A percentile compares a stretch with the other conserved stretches of the same genome.
Conservation (phyloP, 1,284 basidiomycete genomes). For the Vanrija sp. region DNA sequence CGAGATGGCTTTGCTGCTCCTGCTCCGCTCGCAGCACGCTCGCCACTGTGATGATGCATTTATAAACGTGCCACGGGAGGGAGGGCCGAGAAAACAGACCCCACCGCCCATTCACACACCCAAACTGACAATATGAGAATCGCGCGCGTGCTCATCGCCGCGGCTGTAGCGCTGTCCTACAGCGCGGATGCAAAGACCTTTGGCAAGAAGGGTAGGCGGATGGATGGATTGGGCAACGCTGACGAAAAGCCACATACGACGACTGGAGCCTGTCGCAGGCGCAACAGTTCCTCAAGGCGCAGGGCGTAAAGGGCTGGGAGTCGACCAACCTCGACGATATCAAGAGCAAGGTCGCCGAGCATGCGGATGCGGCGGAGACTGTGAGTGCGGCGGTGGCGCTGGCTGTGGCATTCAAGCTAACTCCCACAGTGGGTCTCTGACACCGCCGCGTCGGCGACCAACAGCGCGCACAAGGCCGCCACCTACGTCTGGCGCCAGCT, state of each 20-base stretch:
- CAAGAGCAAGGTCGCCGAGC: conserved; percentile 54
- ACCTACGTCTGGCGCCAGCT: conserved; percentile 49
- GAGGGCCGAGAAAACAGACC: too few species aligned
- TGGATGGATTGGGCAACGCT: neutral
- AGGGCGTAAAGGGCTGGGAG: conserved; percentile 61
- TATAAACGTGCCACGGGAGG: too few species aligned
- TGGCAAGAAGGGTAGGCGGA: conserved; percentile 40
- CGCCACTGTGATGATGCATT: too few species aligned
- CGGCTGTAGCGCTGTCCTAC: conserved; percentile 26
- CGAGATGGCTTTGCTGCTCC: too few species aligned
- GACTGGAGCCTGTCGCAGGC: conserved; percentile 65
- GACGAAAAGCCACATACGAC: conserved; percentile 53
- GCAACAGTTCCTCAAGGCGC: conserved; percentile 64
- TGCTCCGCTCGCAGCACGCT: too few species aligned
- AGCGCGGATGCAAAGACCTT: conserved; percentile 41
- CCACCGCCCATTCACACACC: too few species aligned
- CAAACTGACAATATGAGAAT: conserved; percentile 24
- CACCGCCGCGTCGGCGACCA: neutral
- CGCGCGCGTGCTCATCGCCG: conserved; percentile 22
- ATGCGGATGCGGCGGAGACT: conserved; percentile 53
- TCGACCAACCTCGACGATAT: conserved; percentile 44
- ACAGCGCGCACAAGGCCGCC: conserved; percentile 11
- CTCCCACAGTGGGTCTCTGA: conserved; percentile 43
- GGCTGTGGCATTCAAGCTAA: too few species aligned
- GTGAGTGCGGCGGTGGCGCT: conserved; percentile 34